A percentile compares a stretch with the other conserved stretches of the same genome.
These are phyloP conservation scores for Sparassis latifolia DNA, from an alignment of 1,284 basidiomycete genomes.

Conservation along the genomic window DNA sequence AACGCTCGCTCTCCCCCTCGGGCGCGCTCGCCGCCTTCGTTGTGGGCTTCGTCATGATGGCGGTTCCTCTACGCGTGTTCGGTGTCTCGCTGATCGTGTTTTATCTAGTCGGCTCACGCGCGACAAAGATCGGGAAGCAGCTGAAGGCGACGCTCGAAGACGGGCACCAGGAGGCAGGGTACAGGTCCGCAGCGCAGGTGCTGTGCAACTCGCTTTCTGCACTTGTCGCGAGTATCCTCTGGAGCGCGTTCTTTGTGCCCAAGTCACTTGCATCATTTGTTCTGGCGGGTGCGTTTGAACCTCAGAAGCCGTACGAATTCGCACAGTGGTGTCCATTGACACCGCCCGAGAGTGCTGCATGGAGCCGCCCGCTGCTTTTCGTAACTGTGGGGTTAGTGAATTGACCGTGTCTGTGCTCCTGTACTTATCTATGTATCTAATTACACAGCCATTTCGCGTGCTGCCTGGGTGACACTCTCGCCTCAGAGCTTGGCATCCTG, in stretches of 20 bases:
- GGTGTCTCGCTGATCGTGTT: slow-evolving; percentile 75
- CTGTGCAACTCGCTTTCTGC: slow-evolving; percentile 76
- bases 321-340: slow-evolving; percentile 51
- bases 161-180: slow-evolving; percentile 62
- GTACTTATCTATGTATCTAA: background rate
- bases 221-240: slow-evolving; percentile 55
- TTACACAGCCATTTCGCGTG: slow-evolving; percentile 67
- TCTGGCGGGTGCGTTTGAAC: slow-evolving; percentile 12
- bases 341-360: slow-evolving; percentile 30
- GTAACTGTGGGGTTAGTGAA: slow-evolving; percentile 62
- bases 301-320: slow-evolving; percentile 20
- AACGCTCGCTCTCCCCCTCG: slow-evolving; percentile 57
- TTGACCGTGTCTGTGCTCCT: background rate
- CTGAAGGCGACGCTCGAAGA: slow-evolving; percentile 77
- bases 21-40: slow-evolving; percentile 75
- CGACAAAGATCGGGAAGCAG: slow-evolving; percentile 76
- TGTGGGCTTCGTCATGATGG: slow-evolving; percentile 64
- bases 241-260: slow-evolving; percentile 55
- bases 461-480: slow-evolving; percentile 78
- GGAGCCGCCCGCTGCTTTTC: slow-evolving; percentile 58
- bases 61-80: slow-evolving; percentile 57
- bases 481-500: slow-evolving; percentile 81
- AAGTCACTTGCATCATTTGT: slow-evolving; percentile 19
- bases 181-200: slow-evolving; percentile 76
- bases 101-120: slow-evolving; percentile 77